Evolutionary conservation across 805 yeast genomes (phyloP), one percentile per base, ranked within the genome.

Genomic region (Debaryomyces hansenii): DNA sequence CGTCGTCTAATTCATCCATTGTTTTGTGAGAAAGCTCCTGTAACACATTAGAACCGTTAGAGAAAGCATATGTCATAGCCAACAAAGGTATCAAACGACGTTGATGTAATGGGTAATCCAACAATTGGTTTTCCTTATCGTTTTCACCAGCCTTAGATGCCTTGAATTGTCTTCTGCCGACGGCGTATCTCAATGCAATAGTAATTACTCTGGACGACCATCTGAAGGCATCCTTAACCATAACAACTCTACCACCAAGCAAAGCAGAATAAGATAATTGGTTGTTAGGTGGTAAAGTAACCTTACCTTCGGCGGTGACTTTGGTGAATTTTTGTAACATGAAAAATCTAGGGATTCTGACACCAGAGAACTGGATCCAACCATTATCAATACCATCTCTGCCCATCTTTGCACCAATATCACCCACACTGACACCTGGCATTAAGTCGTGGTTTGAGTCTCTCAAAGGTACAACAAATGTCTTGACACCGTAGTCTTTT

Each of bases 351-450:
- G 97, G 97, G 51, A 90, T 86, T 41, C 83, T 77, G 43, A 88
- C 96, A 56, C 82, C 75, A 45, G 84, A 73, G 69, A 87, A 90
- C 67, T 89, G 96, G 58, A 90, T 87, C 96, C 96, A 90, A 43
- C 97, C 97, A 63, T 90, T 90, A 60, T 90, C 96, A 53, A 90
- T 86, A 50, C 95, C 96, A 59, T 90, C 94, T 59, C 96, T 79
- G 45, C 97, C 97, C 95, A 90, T 89, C 70, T 90, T 90, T 54
- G 87, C 81, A 48, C 97, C 97, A 60, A 90, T 87, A 63, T 90
- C 97, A 51, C 97, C 97, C 48, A 88, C 74, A 27, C 86, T 66
- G 45, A 90, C 70, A 46, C 96, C 96, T 4, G 94, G 88, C 54
- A 77, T 69, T 49, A 90, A 66, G 50, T 84, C 75, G 69, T 86